Base-by-base conservation (phyloP, 169 alveolate genomes). In the Toxoplasma gondii region DNA sequence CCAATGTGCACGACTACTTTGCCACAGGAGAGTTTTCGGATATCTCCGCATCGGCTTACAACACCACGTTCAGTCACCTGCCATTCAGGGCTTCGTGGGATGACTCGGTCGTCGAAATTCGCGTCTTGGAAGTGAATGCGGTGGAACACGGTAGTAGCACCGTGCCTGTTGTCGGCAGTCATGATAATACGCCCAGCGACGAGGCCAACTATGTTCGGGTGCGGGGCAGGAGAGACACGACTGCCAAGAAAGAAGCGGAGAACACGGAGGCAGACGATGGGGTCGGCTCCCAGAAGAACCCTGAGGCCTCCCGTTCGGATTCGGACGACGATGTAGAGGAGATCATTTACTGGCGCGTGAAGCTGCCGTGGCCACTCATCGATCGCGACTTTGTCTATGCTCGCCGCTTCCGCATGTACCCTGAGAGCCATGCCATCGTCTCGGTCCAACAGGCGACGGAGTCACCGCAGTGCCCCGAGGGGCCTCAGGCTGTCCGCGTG, bases 301-400 rank as follows among this genome's bases (percentile, higher is more conserved):
- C 58, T 49, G 58, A 12, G 4, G 12, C 22, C 34, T 64, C 74
- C 29, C n/a, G 74, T 16, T 64, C 74, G 24, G 74, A 31, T 27
- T 12, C 83, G 2, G 70, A 54, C 0, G 70, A 64, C 24, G 31
- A 70, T 2, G 41, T 58, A 31, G 96, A 94, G 83, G 96, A 94
- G 69, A 12, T 90, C 36, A 54, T 94, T 43, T 94, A 94, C 87
- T 94, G 94, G 94, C 84, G 94, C 22, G 41, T 94, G 74, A 53
- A 83, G 12, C 94, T 94, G 10, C 96, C 96, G 22, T 94, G 96
- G 96, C 96, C 96, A 58, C 87, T 91, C 19, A 7, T 58, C 24
- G 96, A 88, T 88, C 22, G 96, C 39, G 96, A 94, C 67, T 94
- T 94, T 41, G 96, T 94, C n/a, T 94, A 53, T 58, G 92, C 94